Conservation (phyloP, 2,329 filamentous ascomycete species). For the Cercospora nicotianae region DNA sequence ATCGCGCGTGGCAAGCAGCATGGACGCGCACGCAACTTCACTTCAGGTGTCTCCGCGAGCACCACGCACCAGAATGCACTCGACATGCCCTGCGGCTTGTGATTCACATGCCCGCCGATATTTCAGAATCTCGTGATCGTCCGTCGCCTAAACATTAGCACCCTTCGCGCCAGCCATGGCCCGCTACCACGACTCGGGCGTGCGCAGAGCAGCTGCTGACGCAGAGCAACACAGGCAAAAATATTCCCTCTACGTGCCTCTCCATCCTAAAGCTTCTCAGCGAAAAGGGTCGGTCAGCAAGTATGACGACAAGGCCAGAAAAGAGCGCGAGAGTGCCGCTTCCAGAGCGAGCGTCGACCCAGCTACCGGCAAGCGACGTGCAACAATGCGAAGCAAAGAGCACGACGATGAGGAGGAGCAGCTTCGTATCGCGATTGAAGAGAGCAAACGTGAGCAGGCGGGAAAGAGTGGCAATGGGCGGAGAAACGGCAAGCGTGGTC, state of each 20-base stretch:
- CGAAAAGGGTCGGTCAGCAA: slow-evolving; percentile 67
- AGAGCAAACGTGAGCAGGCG: slow-evolving; percentile 80
- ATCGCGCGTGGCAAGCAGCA: not conserved
- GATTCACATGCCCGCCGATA: not conserved
- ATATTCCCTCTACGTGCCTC: slow-evolving; percentile 64
- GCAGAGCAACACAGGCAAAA: slow-evolving; percentile 52
- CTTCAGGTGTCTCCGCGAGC: not conserved
- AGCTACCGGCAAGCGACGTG: slow-evolving; percentile 75
- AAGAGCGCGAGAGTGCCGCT: slow-evolving; percentile 56
- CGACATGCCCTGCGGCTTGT: not conserved
- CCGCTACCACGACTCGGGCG: slow-evolving; percentile 31
- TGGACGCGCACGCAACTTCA: not conserved
- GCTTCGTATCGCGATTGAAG: slow-evolving; percentile 84
- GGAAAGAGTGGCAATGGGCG: slow-evolving; percentile 55
- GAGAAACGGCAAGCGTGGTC: slow-evolving; percentile 74
- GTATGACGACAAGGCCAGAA: slow-evolving; percentile 58
- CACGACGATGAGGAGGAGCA: slow-evolving; percentile 95
- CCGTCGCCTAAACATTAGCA: not conserved
- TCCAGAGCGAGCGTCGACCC: slow-evolving; percentile 54
- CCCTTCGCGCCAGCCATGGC: slow-evolving; percentile 22
- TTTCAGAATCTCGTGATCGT: not conserved
- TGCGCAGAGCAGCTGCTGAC: slow-evolving; percentile 33
- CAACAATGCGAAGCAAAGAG: slow-evolving; percentile 96
- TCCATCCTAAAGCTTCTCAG: slow-evolving; percentile 51
- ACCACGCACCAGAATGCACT: slow-evolving; percentile 7